Base-by-base conservation (phyloP, 2,329 filamentous ascomycete species). In the Cylindrodendrum hubeiense region DNA sequence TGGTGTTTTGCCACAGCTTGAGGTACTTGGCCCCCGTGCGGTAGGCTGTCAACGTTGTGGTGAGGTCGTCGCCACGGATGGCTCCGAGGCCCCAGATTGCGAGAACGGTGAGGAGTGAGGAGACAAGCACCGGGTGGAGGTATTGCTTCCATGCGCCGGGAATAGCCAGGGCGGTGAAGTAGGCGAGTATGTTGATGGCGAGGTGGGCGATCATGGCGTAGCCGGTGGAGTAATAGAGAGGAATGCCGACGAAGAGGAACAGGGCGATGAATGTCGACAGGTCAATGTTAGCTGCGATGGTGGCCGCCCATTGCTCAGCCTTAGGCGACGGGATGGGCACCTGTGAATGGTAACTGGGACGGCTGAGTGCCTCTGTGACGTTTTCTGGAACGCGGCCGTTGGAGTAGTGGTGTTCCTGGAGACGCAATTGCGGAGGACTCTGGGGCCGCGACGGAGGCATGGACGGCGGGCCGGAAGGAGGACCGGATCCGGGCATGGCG, bases 61-160 rank as follows among this genome's bases (percentile, higher is more conserved):
- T 54, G 2, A 90, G 78, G 10, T 65, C 72, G 13, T 82, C 75
- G n/a, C 81, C 79, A 4, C 77, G 76, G 15, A 80, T 79, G 2
- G 85, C 78, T 0, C 85, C 86, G 3, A 90, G 78, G 9, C 85
- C 77, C 83, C 85, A 90, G 63, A 89, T 77, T 1, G 79, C 76
- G 1, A 89, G 75, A 9, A 89, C 82, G 1, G 85, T 86, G 65
- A 85, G 70, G 12, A 85, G 79, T 1, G 88, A 86, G 1, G 86
- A 85, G 8, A 88, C 82, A 4, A 90, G 78, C 1, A 90, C 87
- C 0, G 88, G 87, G 72, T 90, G 88, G 3, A 90, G 78, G 68
- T 86, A 84, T 44, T 83, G 82, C 21, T 80, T 79, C 81, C 84
- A 89, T 2, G 69, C 75, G 0, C 80, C 73, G 0, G 88, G 85